Evolutionary conservation across 371 early-diverging fungal genomes (phyloP).

Genomic region (Conidiobolus incongruus): DNA sequence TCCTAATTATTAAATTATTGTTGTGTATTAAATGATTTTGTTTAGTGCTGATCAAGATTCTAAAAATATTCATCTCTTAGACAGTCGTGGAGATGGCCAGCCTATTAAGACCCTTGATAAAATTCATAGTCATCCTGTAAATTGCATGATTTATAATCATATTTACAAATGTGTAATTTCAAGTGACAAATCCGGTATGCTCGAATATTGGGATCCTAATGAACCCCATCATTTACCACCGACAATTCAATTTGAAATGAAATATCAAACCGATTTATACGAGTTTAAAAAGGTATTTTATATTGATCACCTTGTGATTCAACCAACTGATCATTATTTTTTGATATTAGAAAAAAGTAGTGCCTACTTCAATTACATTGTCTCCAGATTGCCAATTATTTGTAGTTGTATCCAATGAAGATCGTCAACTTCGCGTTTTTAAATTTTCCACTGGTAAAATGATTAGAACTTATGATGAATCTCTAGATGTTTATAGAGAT

Average conservation of each 20-base stretch:
- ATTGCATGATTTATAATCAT: slow-evolving; percentile 57
- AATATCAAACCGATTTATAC: slow-evolving; percentile 84
- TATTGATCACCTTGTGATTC: not conserved
- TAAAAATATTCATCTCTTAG: slow-evolving; percentile 51
- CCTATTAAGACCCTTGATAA: slow-evolving; percentile 33
- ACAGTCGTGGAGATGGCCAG: slow-evolving; percentile 42
- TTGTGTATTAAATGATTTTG: too few relatives aligned
- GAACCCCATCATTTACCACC: slow-evolving; percentile 35
- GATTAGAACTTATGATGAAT: slow-evolving; percentile 77
- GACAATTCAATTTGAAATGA: slow-evolving; percentile 45
- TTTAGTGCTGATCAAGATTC: slow-evolving; percentile 58
- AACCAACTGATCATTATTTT: not conserved
- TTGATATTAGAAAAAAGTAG: slow-evolving; percentile 20
- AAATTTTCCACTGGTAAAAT: slow-evolving; percentile 64
- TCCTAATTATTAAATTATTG: too few relatives aligned
- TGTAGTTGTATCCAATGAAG: slow-evolving; percentile 61
- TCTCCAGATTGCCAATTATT: slow-evolving; percentile 62
- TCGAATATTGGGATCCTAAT: slow-evolving; percentile 81
- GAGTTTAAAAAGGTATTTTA: slow-evolving; percentile 63
- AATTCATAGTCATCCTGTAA: slow-evolving; percentile 54
- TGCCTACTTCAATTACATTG: slow-evolving; percentile 60
- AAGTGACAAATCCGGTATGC: slow-evolving; percentile 61
- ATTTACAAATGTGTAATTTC: slow-evolving; percentile 54
- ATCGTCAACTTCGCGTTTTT: slow-evolving; percentile 73
- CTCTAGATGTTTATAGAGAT: slow-evolving; percentile 48